Percentiles rank a stretch among this genome's conserved stretches.
These are phyloP conservation scores for Apiospora malaysiana DNA, from an alignment of 2,329 filamentous ascomycete genomes.

Conservation along the genomic window DNA sequence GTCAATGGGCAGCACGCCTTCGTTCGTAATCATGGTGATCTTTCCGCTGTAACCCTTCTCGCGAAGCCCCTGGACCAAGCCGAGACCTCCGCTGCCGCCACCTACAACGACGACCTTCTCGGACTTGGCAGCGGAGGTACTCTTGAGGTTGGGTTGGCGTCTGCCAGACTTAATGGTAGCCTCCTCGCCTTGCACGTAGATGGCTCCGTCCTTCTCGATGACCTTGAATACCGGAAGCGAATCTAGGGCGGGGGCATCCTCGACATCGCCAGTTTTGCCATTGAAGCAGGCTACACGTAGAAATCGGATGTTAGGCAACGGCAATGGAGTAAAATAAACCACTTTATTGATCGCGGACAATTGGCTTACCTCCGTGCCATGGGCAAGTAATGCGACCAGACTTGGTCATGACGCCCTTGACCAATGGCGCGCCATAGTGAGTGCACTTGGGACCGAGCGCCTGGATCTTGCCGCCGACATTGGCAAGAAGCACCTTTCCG, in stretches of 20 bases:
- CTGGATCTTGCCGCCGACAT: constrained; percentile 75
- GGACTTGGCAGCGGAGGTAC: constrained; percentile 54
- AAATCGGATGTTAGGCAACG: background rate
- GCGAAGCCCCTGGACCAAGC: constrained; percentile 81
- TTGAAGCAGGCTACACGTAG: constrained; percentile 81
- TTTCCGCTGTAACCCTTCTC: constrained; percentile 79
- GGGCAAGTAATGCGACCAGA: constrained; percentile 89
- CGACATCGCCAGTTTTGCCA: constrained; percentile 85
- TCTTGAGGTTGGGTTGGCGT: constrained; percentile 76
- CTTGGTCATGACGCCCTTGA: constrained; percentile 81
- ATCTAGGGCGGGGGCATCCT: constrained; percentile 91
- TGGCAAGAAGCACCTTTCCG: constrained; percentile 86
- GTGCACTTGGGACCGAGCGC: constrained; percentile 85
- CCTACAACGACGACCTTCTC: constrained; percentile 85
- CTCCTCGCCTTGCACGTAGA: constrained; percentile 86
- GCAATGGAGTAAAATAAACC: background rate
- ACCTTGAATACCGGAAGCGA: constrained; percentile 84
- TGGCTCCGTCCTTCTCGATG: constrained; percentile 77
- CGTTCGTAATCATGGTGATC: constrained; percentile 83
- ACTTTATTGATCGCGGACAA: background rate
- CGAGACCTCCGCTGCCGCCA: constrained; percentile 84
- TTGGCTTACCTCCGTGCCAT: constrained; percentile 84
- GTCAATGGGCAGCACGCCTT: constrained; percentile 88
- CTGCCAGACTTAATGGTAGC: constrained; percentile 77
- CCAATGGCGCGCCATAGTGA: constrained; percentile 90